Evolutionary conservation across 805 yeast species (phyloP).

Genomic region (Hyphopichia homilentoma): DNA sequence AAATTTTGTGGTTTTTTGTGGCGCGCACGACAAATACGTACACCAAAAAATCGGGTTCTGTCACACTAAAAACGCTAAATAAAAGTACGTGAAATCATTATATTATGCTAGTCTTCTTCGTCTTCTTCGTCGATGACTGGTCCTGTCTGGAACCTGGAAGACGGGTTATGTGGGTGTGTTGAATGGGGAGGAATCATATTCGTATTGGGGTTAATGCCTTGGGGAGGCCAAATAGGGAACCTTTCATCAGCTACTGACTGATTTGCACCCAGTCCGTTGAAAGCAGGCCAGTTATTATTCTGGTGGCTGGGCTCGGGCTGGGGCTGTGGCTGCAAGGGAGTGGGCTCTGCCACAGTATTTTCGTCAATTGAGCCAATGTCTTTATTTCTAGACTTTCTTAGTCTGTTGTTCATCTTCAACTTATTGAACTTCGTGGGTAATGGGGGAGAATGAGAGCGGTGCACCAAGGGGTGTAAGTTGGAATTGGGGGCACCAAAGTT

Average conservation of each 20-base stretch:
- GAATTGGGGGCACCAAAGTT: constrained; percentile 1
- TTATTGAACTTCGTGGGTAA: constrained; percentile 14
- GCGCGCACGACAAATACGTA: no score
- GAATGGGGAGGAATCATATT: neutral
- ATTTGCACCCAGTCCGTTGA: no score
- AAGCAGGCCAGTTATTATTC: no score
- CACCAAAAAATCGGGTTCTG: no score
- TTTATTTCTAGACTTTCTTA: no score
- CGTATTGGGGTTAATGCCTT: neutral
- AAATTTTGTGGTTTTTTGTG: neutral
- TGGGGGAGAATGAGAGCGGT: constrained; percentile 25
- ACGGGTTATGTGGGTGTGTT: neutral
- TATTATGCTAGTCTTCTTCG: constrained; percentile 17
- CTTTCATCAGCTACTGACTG: neutral
- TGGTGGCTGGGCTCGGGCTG: no score
- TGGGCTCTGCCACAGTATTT: no score
- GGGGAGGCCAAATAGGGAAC: neutral
- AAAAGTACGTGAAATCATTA: neutral
- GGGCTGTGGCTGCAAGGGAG: no score
- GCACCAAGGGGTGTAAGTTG: neutral
- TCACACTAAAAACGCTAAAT: no score
- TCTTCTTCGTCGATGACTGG: constrained; percentile 15
- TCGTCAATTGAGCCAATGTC: no score
- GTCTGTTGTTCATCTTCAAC: constrained; percentile 10
- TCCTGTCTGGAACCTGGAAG: constrained; percentile 2